These are phyloP conservation scores for Vitis vinifera DNA, from an alignment of 164 flowering plant species.

Conservation along the genomic window ASM3070453v1 NC_081822.1:20239001-20239500, in stretches of 20 bases:
- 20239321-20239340: constrained; percentile 20
- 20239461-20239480: constrained; percentile 4
- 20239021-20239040: constrained; percentile 24
- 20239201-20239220: constrained; percentile 6
- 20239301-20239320: constrained; percentile 24
- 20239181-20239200: constrained; percentile 10
- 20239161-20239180: constrained; percentile 4
- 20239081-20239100: constrained; percentile 20
- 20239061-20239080: constrained; percentile 16
- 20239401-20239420: constrained; percentile 10
- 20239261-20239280: constrained; percentile 11
- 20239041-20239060: neutral
- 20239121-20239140: constrained; percentile 11
- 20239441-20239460: constrained; percentile 20
- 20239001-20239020: constrained; percentile 13
- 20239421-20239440: constrained; percentile 21
- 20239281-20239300: constrained; percentile 9
- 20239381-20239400: constrained; percentile 22
- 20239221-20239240: constrained; percentile 20
- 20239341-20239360: constrained; percentile 23
- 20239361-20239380: constrained; percentile 18
- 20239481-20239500: constrained; percentile 15
- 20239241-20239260: constrained; percentile 3
- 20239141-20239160: constrained; percentile 11
- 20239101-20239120: constrained; percentile 9